Conservation (phyloP, 805 yeast genomes). For the Lipomyces lipofer region DNA sequence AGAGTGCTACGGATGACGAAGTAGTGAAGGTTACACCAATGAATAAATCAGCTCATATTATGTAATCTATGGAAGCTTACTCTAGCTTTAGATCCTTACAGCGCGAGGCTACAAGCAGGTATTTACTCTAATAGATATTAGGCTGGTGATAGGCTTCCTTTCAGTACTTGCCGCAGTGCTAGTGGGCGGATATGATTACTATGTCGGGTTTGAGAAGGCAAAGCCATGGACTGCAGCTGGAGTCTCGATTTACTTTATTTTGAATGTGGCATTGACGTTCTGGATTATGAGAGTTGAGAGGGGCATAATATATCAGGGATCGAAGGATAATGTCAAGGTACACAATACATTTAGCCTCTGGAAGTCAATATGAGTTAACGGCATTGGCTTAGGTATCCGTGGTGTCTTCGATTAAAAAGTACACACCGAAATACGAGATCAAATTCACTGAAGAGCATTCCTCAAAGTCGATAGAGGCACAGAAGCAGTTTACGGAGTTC, state of each 20-base stretch:
- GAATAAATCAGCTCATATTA: background rate
- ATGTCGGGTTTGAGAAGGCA: constrained; percentile 38
- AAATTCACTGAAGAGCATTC: constrained; percentile 1
- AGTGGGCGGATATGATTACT: constrained; percentile 36
- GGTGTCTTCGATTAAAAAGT: constrained; percentile 13
- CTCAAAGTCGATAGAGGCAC: constrained; percentile 4
- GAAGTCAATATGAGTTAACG: background rate
- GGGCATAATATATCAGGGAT: constrained; percentile 37
- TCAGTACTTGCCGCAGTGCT: constrained; percentile 38
- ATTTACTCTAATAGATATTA: constrained; percentile 33
- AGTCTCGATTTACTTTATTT: constrained; percentile 35
- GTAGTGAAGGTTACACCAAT: constrained; percentile 32
- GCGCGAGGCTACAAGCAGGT: constrained; percentile 35
- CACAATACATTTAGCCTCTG: background rate
- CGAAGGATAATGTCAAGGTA: constrained; percentile 29
- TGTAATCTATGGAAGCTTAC: background rate
- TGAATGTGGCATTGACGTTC: constrained; percentile 31
- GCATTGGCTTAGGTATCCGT: constrained; percentile 19
- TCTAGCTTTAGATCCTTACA: constrained; percentile 27
- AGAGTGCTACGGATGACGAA: constrained; percentile 38
- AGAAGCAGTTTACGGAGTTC: constrained; percentile 22
- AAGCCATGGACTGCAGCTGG: constrained; percentile 35
- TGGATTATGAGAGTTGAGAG: constrained; percentile 37
- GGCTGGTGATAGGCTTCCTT: constrained; percentile 37
- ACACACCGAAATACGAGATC: constrained; percentile 24